These are phyloP conservation scores for Calycina herbarum DNA, from an alignment of 2,329 filamentous ascomycete species.

Conservation along the genomic window DNA sequence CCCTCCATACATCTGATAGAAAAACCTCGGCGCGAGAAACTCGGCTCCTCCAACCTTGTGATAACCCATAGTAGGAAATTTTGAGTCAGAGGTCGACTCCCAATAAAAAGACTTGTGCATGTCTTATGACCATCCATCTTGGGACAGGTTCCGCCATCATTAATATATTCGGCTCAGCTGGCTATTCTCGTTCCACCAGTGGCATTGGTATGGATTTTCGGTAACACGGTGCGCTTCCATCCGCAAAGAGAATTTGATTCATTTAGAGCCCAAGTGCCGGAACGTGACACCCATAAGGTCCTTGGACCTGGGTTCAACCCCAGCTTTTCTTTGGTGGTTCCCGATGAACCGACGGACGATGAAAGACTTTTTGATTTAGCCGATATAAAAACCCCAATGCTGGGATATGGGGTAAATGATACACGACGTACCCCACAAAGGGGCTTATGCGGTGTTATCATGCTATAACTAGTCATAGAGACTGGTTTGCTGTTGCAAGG, in stretches of 20 bases:
- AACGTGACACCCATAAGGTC: conserved; percentile 1
- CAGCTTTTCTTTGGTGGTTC: conserved; percentile 8
- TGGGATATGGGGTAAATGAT: conserved; percentile 9
- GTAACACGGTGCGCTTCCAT: conserved; percentile 15
- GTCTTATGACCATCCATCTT: conserved; percentile 16
- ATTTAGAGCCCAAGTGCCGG: conserved; percentile 7
- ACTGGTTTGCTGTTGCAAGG: not conserved
- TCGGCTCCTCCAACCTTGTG: not conserved
- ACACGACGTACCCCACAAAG: conserved; percentile 12
- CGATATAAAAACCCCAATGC: conserved; percentile 9
- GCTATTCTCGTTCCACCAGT: conserved; percentile 13
- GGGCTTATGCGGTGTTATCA: not conserved
- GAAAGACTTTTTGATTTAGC: conserved; percentile 16
- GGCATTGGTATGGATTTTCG: not conserved
- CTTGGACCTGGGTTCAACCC: conserved; percentile 10
- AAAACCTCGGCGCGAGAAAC: not conserved
- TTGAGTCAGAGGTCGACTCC: not conserved
- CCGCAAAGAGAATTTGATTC: conserved; percentile 8
- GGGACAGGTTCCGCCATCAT: conserved; percentile 1
- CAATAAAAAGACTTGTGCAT: conserved; percentile 1
- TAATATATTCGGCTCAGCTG: conserved; percentile 17
- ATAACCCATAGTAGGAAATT: not conserved
- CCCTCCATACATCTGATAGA: conserved; percentile 15
- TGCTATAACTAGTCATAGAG: too few species aligned
- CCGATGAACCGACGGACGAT: conserved; percentile 18